These are phyloP conservation scores for Talaromyces sp. DNA, from an alignment of 2,329 filamentous ascomycete species.

Conservation along the genomic window DNA sequence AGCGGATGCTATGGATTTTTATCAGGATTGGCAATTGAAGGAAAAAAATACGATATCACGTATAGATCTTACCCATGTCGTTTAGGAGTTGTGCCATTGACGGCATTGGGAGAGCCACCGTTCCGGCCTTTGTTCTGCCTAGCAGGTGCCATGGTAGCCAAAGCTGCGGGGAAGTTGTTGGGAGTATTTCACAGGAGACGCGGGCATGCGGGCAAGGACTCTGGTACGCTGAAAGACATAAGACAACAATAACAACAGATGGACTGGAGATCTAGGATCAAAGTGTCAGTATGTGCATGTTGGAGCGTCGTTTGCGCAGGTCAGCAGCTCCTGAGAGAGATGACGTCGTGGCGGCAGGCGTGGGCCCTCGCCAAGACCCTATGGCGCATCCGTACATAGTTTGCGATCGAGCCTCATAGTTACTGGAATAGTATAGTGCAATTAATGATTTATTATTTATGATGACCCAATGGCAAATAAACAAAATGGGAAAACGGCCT, in stretches of 20 bases:
- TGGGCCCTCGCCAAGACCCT: not conserved
- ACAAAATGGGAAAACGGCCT: not conserved
- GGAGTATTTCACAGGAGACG: not conserved
- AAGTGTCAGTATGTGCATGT: not conserved
- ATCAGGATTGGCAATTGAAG: not conserved
- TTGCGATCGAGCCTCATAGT: not conserved
- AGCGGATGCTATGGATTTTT: constrained; percentile 58
- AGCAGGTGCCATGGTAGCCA: constrained; percentile 3
- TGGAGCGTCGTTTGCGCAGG: not conserved
- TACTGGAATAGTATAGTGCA: not conserved
- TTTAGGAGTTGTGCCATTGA: not conserved
- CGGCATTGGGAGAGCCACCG: not conserved
- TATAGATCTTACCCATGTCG: constrained; percentile 1
- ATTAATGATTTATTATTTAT: not conserved
- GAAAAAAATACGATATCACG: not conserved
- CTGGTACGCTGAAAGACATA: not conserved
- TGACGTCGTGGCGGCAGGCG: not conserved
- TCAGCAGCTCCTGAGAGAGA: not conserved
- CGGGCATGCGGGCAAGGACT: not conserved
- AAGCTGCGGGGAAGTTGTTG: not conserved
- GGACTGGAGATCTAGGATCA: not conserved
- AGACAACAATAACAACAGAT: not conserved
- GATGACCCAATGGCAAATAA: not conserved
- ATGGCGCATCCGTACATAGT: not conserved
- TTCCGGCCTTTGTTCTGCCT: not conserved